These are phyloP conservation scores for Alternaria rosae DNA, from an alignment of 2,329 filamentous ascomycete genomes.

Conservation along the genomic window DNA sequence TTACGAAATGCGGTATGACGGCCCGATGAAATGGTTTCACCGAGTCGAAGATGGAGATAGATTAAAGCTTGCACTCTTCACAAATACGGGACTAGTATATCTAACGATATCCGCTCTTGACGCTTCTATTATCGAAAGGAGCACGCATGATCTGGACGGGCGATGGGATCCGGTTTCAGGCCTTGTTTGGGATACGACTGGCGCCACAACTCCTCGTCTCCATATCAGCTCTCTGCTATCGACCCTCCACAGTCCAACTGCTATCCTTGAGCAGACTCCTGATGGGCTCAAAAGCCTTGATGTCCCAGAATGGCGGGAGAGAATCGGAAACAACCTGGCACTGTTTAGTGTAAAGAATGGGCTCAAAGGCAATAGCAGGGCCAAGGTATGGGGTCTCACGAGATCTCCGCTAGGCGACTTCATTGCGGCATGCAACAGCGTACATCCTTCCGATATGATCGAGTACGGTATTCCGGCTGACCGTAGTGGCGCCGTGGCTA, in stretches of 20 bases:
- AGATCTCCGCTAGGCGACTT: conserved; percentile 56
- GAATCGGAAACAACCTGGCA: conserved; percentile 47
- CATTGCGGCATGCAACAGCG: conserved; percentile 58
- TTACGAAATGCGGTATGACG: conserved; percentile 31
- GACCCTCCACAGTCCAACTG: conserved; percentile 42
- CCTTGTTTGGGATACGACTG: conserved; percentile 40
- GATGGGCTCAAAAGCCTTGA: conserved; percentile 12
- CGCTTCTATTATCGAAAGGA: conserved; percentile 27
- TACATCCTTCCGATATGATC: conserved; percentile 65
- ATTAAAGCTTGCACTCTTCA: conserved; percentile 44
- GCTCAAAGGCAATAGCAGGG: conserved; percentile 58
- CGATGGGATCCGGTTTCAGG: conserved; percentile 54
- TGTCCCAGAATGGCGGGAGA: conserved; percentile 50
- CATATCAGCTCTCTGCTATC: conserved; percentile 51
- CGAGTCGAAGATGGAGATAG: conserved; percentile 17
- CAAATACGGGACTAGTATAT: conserved; percentile 33
- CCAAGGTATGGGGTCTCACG: conserved; percentile 63
- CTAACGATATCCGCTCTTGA: conserved; percentile 34
- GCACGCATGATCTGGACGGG: conserved; percentile 48
- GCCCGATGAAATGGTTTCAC: conserved; percentile 42
- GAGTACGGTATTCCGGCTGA: conserved; percentile 62
- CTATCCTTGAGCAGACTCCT: conserved; percentile 37
- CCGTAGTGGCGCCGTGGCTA: conserved; percentile 51
- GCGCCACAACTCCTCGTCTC: conserved; percentile 25
- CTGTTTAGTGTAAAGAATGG: conserved; percentile 60